Evolutionary conservation across 495 filamentous ascomycete species (phyloP).

Genomic region (Podospora tetraspora): DNA sequence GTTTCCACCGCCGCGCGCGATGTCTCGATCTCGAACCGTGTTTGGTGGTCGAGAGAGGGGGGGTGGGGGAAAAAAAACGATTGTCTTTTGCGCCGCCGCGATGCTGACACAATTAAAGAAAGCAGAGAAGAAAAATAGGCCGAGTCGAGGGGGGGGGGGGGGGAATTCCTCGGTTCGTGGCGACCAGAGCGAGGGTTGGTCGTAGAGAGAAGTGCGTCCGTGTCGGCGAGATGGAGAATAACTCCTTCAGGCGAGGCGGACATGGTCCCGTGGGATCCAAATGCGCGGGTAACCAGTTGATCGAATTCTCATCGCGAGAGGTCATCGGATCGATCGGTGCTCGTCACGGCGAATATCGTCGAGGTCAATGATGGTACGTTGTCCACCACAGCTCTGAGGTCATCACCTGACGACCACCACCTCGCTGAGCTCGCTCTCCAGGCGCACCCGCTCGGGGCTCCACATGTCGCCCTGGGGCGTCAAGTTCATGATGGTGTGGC

Average conservation of each 20-base stretch:
- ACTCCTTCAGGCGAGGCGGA: neutral
- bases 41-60: neutral
- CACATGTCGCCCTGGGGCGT: slow-evolving; percentile 29
- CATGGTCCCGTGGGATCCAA: neutral
- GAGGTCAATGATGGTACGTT: neutral
- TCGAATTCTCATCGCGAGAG: neutral
- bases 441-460: slow-evolving; percentile 22
- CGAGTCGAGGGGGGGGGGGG: neutral
- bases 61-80: neutral
- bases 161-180: neutral
- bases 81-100: slow-evolving; percentile 6
- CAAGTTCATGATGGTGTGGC: slow-evolving; percentile 19
- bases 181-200: neutral
- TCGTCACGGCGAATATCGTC: neutral
- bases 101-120: slow-evolving; percentile 5
- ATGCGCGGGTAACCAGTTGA: neutral
- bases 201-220: neutral
- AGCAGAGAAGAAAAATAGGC: neutral
- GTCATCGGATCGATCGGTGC: neutral
- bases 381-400: neutral
- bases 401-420: slow-evolving; percentile 27
- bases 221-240: neutral
- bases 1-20: neutral
- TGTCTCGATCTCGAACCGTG: neutral
- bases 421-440: slow-evolving; percentile 30